Evolutionary conservation across 1,284 basidiomycete genomes (phyloP).

Genomic region (Phaffia rhodozyma): DNA sequence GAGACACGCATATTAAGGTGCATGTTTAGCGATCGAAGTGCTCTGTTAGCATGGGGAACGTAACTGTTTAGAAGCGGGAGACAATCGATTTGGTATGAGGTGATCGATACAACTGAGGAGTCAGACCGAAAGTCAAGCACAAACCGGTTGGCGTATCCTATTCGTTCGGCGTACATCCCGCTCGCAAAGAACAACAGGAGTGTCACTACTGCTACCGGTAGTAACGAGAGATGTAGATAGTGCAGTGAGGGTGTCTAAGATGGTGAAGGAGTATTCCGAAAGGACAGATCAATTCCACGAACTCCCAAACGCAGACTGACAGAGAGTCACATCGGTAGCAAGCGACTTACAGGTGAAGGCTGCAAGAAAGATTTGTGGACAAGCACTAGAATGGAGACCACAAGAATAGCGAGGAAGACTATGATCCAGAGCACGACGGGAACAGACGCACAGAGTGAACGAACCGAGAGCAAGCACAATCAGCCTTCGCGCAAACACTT

Average conservation of each 20-base stretch:
- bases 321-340: neutral
- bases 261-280: neutral
- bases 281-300: neutral
- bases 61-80: constrained; percentile 48
- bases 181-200: constrained; percentile 91
- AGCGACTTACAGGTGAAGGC: constrained; percentile 14
- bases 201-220: constrained; percentile 77
- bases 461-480: neutral
- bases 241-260: constrained; percentile 38
- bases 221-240: constrained; percentile 58
- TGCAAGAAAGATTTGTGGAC: constrained; percentile 33
- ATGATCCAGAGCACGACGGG: constrained; percentile 18
- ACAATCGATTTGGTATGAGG: neutral
- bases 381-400: constrained; percentile 56
- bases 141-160: constrained; percentile 87
- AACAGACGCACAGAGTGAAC: neutral
- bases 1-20: constrained; percentile 83
- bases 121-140: constrained; percentile 28
- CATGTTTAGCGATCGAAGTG: constrained; percentile 88
- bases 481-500: neutral
- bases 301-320: neutral
- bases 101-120: neutral
- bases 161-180: constrained; percentile 92
- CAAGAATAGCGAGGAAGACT: constrained; percentile 66
- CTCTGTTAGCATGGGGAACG: constrained; percentile 87